Conservation (phyloP, 148 eudicot genomes). For the Camellia lanceoleosa region DNA sequence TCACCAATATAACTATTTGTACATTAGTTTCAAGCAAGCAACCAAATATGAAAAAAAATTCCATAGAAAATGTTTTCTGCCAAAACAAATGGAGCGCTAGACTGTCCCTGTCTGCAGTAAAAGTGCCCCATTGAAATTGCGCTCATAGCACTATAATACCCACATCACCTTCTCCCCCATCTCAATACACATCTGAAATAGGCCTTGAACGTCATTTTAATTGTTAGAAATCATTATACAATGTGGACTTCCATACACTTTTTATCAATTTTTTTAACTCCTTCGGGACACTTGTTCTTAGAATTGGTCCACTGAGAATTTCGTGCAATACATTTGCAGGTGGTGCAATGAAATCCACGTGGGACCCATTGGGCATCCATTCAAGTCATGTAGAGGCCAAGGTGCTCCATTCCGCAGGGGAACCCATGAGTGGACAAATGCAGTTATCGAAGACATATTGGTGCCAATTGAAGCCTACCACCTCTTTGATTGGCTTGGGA, state of each 20-base stretch:
- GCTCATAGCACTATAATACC: not conserved
- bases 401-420: conserved; percentile 59
- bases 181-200: not conserved
- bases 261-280: not conserved
- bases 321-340: conserved; percentile 39
- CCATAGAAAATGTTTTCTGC: too few relatives aligned
- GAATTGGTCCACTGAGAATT: not conserved
- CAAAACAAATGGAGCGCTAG: not conserved
- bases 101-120: not conserved
- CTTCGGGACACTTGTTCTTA: not conserved
- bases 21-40: too few relatives aligned
- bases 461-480: conserved; percentile 77
- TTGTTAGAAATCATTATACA: not conserved
- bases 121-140: not conserved
- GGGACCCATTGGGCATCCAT: conserved; percentile 88
- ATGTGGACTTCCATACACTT: not conserved
- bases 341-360: conserved; percentile 90
- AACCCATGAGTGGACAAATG: conserved; percentile 75
- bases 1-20: too few relatives aligned
- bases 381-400: conserved; percentile 82
- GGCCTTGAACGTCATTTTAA: not conserved
- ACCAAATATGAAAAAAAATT: too few relatives aligned
- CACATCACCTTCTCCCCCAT: not conserved
- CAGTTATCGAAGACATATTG: conserved; percentile 66
- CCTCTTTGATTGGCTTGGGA: conserved; percentile 76